phyloP scores from a whole-genome alignment of 768 basidiomycete genomes.

The Lentinula boryana region DNA sequence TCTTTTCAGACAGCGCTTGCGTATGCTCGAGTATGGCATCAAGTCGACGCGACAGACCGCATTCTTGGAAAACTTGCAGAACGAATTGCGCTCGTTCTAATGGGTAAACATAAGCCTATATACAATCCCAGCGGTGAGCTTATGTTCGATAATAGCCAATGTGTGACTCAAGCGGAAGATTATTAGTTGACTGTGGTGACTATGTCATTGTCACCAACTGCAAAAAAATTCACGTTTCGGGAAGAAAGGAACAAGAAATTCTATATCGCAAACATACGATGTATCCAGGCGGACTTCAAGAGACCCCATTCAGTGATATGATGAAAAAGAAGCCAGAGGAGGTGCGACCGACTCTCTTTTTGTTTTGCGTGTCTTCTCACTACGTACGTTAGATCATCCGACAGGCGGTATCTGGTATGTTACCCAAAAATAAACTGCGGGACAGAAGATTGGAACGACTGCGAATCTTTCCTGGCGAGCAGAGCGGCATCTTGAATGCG shows the following conservation, averaged over 20 bases:
- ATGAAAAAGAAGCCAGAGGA: constrained; percentile 84
- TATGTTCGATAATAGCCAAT: neutral
- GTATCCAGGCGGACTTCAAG: constrained; percentile 91
- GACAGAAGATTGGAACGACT: constrained; percentile 83
- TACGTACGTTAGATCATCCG: constrained; percentile 70
- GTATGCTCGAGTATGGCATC: constrained; percentile 95
- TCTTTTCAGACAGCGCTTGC: constrained; percentile 79
- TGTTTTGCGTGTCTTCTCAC: neutral
- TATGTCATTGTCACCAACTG: constrained; percentile 96
- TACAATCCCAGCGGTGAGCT: constrained; percentile 84
- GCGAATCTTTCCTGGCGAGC: constrained; percentile 77
- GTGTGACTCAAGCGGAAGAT: neutral
- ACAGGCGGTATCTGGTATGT: constrained; percentile 95
- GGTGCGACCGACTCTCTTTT: constrained; percentile 38
- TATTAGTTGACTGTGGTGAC: constrained; percentile 91
- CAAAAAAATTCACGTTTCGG: constrained; percentile 76
- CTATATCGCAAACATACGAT: constrained; percentile 87
- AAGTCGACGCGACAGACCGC: constrained; percentile 85
- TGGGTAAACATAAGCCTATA: constrained; percentile 99
- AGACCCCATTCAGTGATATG: constrained; percentile 81
- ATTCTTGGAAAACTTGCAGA: constrained; percentile 93
- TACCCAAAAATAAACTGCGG: constrained; percentile 95
- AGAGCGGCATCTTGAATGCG: constrained; percentile 69
- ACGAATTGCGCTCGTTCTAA: constrained; percentile 89
- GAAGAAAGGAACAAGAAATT: constrained; percentile 82